Base-by-base conservation (phyloP, 176 grass and related monocot species). In the Oryza brachyantha region DNA sequence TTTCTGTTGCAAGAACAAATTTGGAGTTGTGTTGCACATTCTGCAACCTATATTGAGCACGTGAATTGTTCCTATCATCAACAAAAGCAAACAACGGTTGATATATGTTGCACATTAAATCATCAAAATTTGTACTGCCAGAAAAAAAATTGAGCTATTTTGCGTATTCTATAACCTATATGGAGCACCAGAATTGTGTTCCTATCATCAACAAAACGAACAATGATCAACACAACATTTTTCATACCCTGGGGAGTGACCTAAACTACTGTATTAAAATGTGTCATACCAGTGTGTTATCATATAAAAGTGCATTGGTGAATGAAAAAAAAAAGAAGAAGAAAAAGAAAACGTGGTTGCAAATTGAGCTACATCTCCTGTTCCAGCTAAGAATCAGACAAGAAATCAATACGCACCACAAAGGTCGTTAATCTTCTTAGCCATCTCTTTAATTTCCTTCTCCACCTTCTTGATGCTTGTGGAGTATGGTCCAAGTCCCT, bases 391-490 rank as follows among this genome's bases (percentile, higher is more conserved):
- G 13, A 41, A 14, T 29, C 25, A 40, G 3, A 55, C 0, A 9
- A 57, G 8, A n/a, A n/a, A n/a, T n/a, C n/a, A n/a, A n/a, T 13
- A 72, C 65, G 35, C 24, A 92, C 79, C 86, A 61, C 90, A 92
- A 34, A 92, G 79, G 50, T 92, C 86, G 28, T 92, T 88, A 36
- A 92, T 88, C 67, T 85, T 92, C 70, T 92, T 92, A 3, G 70
- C 90, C 68, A 88, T 83, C 42, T 86, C 89, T 72, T 91, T 91
- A 17, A 91, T 91, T 72, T 91, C 90, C 79, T 92, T 92, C 75
- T 92, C 90, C 0, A 77, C 87, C 36, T 83, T 81, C 79, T 92
- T 88, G 55, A 92, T 92, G 76, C 66, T 91, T 36, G 63, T 75
- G 21, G 89, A 91, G 72, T 91, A 91, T 7, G 89, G 89, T 27